Evolutionary conservation across 495 filamentous ascomycete genomes (phyloP).

Genomic region (Penicillium bovifimosum): DNA sequence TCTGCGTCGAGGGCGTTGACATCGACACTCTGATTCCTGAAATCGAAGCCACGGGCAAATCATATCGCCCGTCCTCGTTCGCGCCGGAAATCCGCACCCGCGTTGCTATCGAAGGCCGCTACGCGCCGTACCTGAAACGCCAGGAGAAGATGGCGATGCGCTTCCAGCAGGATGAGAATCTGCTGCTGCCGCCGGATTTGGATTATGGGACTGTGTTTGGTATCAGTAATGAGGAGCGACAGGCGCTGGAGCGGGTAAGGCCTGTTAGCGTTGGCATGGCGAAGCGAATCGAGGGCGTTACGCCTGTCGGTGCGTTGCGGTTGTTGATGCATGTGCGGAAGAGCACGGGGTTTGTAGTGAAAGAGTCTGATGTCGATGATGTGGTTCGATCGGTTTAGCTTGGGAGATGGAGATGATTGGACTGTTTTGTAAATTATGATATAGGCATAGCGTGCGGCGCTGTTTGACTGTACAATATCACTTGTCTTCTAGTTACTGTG

Average conservation of each 20-base stretch:
- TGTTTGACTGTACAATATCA: conserved; percentile 4
- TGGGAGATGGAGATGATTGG: background rate
- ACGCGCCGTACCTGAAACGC: conserved; percentile 74
- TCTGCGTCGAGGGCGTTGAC: conserved; percentile 55
- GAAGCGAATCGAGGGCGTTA: conserved; percentile 75
- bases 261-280: conserved; percentile 89
- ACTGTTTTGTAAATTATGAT: background rate
- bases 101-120: conserved; percentile 72
- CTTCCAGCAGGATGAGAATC: conserved; percentile 69
- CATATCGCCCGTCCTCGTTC: conserved; percentile 45
- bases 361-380: conserved; percentile 11
- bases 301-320: conserved; percentile 43
- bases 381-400: conserved; percentile 15
- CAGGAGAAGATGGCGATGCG: conserved; percentile 59
- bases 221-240: conserved; percentile 71
- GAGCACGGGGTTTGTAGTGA: conserved; percentile 17
- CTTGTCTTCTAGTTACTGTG: conserved; percentile 2
- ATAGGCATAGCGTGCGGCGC: conserved; percentile 11
- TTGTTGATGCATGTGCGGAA: conserved; percentile 42
- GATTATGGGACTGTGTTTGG: conserved; percentile 70
- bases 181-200: conserved; percentile 67
- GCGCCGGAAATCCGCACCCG: conserved; percentile 54
- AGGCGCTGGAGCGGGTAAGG: conserved; percentile 58
- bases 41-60: conserved; percentile 40
- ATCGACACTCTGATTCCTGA: conserved; percentile 48